These are phyloP conservation scores for Talaromyces liani DNA, from an alignment of 495 filamentous ascomycete genomes.

Conservation along the genomic window DNA sequence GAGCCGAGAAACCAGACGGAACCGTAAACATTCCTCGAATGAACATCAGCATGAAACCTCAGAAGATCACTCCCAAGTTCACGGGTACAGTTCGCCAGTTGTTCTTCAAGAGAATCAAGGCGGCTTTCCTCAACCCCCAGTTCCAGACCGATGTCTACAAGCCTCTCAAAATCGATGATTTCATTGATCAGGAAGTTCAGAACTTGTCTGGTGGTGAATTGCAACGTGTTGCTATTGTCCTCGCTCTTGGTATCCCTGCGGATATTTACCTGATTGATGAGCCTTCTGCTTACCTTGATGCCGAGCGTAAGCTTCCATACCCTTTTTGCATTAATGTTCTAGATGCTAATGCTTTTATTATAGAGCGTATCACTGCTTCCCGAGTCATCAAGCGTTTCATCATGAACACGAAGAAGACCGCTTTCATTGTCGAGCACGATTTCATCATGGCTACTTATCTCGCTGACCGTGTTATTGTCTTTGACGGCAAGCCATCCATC, in stretches of 20 bases:
- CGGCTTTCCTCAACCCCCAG: conserved; percentile 88
- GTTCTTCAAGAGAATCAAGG: conserved; percentile 96
- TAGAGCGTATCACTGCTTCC: conserved; percentile 85
- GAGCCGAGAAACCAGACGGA: conserved; percentile 82
- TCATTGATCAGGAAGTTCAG: conserved; percentile 98
- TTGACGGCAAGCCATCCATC: conserved; percentile 86
- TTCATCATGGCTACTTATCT: conserved; percentile 99
- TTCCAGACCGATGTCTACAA: conserved; percentile 99
- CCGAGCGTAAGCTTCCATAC: conserved; percentile 48
- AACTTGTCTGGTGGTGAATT: conserved; percentile 98
- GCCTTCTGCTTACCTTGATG: conserved; percentile 90
- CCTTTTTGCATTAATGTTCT: background rate
- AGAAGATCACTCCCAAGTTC: conserved; percentile 98
- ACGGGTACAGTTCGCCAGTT: conserved; percentile 89
- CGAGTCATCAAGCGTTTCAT: conserved; percentile 99
- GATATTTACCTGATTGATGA: conserved; percentile 99
- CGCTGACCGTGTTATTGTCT: conserved; percentile 96
- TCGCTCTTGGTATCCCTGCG: conserved; percentile 90
- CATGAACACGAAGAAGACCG: conserved; percentile 99
- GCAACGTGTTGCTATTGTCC: conserved; percentile 95
- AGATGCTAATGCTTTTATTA: background rate
- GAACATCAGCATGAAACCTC: conserved; percentile 98
- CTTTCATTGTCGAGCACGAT: conserved; percentile 99
- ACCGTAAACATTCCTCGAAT: conserved; percentile 71
- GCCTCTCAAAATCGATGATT: conserved; percentile 93